phyloP scores from a whole-genome alignment of 768 basidiomycete species.

The Tricholoma sp. region DNA sequence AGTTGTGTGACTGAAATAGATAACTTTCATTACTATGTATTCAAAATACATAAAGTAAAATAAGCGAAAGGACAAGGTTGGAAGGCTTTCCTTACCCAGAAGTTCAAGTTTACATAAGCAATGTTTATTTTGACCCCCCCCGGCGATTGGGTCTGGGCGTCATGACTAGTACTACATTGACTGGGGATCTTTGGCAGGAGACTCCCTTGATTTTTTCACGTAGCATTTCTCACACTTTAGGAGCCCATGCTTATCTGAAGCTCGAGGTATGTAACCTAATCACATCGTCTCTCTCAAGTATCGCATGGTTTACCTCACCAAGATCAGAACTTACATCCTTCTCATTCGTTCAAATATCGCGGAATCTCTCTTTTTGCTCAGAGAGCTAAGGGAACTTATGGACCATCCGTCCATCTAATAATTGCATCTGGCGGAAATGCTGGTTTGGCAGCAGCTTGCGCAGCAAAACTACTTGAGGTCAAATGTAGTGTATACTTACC shows the following conservation, averaged over 20 bases:
- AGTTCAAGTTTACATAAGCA: no score
- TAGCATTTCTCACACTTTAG: slow-evolving; percentile 48
- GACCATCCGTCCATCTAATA: slow-evolving; percentile 53
- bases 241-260: slow-evolving; percentile 60
- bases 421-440: slow-evolving; percentile 81
- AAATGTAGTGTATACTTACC: slow-evolving; percentile 70
- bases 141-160: no score
- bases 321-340: slow-evolving; percentile 62
- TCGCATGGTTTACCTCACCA: no score
- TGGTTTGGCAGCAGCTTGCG: slow-evolving; percentile 66
- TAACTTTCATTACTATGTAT: no score
- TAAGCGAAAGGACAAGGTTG: no score
- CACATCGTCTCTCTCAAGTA: no score
- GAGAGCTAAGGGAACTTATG: slow-evolving; percentile 43
- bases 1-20: no score
- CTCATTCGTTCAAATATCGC: slow-evolving; percentile 74
- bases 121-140: no score
- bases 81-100: no score
- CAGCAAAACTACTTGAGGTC: slow-evolving; percentile 48
- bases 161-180: no score
- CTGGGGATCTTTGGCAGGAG: slow-evolving; percentile 42
- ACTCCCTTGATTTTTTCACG: slow-evolving; percentile 64
- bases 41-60: no score
- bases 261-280: slow-evolving; percentile 46
- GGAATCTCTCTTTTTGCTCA: slow-evolving; percentile 63